A percentile compares a stretch with the other conserved stretches of the same genome.
Evolutionary conservation across 768 basidiomycete species (phyloP).

Genomic region (Trametes sanguinea): DNA sequence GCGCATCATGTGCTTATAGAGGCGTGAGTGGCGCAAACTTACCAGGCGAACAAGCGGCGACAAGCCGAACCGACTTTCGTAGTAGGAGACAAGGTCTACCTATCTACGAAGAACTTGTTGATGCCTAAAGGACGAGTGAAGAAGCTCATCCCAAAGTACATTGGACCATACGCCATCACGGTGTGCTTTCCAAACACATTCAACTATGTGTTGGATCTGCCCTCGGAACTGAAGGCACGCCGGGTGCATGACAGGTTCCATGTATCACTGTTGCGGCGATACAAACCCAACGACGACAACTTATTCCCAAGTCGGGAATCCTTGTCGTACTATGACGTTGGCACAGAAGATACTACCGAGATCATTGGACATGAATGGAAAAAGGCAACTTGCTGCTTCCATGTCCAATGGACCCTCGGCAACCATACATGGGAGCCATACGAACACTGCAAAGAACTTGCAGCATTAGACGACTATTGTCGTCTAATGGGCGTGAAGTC

Average conservation of each 20-base stretch:
- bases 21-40: conserved; percentile 32
- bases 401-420: conserved; percentile 18
- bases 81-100: conserved; percentile 35
- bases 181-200: conserved; percentile 24
- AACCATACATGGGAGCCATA: conserved; percentile 25
- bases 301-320: conserved; percentile 37
- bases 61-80: conserved; percentile 21
- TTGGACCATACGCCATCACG: conserved; percentile 41
- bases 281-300: conserved; percentile 34
- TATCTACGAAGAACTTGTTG: conserved; percentile 40
- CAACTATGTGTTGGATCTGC: conserved; percentile 36
- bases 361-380: conserved; percentile 28
- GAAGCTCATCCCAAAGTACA: conserved; percentile 40
- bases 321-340: conserved; percentile 38
- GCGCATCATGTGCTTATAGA: conserved; percentile 44
- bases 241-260: conserved; percentile 41
- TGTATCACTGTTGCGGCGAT: conserved; percentile 31
- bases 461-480: conserved; percentile 21
- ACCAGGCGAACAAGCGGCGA: conserved; percentile 32
- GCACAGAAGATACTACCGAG: conserved; percentile 35
- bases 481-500: conserved; percentile 1
- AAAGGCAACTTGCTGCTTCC: not conserved
- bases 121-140: conserved; percentile 36
- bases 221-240: conserved; percentile 28
- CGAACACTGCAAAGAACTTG: conserved; percentile 10